Percentiles rank a stretch among this genome's conserved stretches.
These are phyloP conservation scores for Entomortierella lignicola DNA, from an alignment of 192 early-diverging fungal genomes.

Conservation along the genomic window DNA sequence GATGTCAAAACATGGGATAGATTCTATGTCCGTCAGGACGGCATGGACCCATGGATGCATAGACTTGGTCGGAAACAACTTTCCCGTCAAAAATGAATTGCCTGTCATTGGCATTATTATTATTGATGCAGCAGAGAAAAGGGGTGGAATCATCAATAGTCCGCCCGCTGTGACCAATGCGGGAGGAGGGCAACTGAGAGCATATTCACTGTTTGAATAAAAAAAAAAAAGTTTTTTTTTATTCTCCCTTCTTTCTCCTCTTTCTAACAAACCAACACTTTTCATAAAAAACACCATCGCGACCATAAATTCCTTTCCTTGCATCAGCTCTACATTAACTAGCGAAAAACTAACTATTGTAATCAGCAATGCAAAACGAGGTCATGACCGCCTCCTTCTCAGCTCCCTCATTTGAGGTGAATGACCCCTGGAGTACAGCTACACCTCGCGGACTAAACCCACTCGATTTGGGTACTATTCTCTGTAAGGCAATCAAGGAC, in stretches of 20 bases:
- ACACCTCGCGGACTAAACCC: slow-evolving; percentile 37
- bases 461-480: slow-evolving; percentile 37
- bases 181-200: no score
- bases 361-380: slow-evolving; percentile 4
- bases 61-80: no score
- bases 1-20: no score
- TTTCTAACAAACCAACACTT: neutral
- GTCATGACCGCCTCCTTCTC: slow-evolving; percentile 52
- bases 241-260: slow-evolving; percentile 3
- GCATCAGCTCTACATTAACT: neutral
- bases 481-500: slow-evolving; percentile 21
- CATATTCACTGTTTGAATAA: no score
- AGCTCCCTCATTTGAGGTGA: slow-evolving; percentile 44
- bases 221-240: slow-evolving; percentile 1
- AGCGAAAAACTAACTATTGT: neutral
- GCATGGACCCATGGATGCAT: no score
- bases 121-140: neutral
- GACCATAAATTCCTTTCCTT: neutral
- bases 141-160: no score
- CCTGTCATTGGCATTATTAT: slow-evolving; percentile 1
- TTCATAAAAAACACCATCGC: no score
- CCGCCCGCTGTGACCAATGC: slow-evolving; percentile 3
- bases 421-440: slow-evolving; percentile 42
- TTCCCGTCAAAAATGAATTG: slow-evolving; percentile 15
- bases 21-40: no score